Evolutionary conservation across 2,329 filamentous ascomycete genomes (phyloP), one percentile per base, ranked within the genome.

Genomic region (Mollisiaceae sp.): DNA sequence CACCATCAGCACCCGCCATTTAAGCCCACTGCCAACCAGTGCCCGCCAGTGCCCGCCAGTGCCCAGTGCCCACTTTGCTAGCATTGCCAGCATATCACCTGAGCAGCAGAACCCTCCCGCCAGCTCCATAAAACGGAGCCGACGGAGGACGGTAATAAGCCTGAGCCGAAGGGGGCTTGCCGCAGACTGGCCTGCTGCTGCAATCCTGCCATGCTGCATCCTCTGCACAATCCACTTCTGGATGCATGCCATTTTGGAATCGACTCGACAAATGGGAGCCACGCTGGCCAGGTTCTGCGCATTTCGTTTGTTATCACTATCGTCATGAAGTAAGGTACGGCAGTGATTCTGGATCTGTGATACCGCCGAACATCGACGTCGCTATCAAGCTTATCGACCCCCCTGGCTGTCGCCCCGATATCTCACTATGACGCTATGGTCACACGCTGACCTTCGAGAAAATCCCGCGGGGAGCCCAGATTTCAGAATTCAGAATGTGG

Each of bases 101-200:
- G 70, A 68, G 64, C 68, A 69, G 60, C 67, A 72, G 60, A 70
- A 59, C 63, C 63, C 45, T 61, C 56, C 65, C 52, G 69, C 4
- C 54, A 60, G 60, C 38, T 59, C 57, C 65, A 59, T 47, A 62
- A 62, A 58, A 24, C 47, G 27, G 61, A 52, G 60, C 47, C 60
- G 24, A 61, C 61, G 63, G 65, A 70, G 64, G 32, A 65, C 62
- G 63, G 69, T 54, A 66, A 66, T 65, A 43, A 67, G 38, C 56
- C 35, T 59, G 60, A 38, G 50, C 59, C 65, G 52, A 64, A 55
- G 52, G 35, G 24, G 54, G 56, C 39, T 50, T 58, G 59, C 43
- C n/a, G 58, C 58, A 57, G 52, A 59, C 22, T n/a, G 20, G 57
- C 57, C 39, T 50, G 24, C 45, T 47, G n/a, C 43, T 18, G 12